These are phyloP conservation scores for Paulownia fortunei DNA, from an alignment of 257 asterid genomes.

Conservation along the genomic window DNA sequence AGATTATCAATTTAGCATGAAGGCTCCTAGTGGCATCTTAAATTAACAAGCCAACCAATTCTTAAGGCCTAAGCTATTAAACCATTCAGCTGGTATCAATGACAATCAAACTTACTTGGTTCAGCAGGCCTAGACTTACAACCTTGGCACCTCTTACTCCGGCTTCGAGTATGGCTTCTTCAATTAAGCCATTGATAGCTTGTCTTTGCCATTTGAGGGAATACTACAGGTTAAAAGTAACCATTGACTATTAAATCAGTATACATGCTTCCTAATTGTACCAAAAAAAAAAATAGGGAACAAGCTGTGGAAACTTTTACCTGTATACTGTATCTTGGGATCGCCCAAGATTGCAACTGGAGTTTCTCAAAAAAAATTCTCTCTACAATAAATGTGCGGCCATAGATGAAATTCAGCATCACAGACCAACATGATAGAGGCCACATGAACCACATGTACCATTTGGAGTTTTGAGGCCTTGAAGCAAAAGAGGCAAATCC, in stretches of 20 bases:
- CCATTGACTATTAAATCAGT: neutral
- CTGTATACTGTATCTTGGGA: conserved; percentile 60
- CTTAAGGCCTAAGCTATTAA: no score
- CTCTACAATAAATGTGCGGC: conserved; percentile 51
- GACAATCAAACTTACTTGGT: conserved; percentile 69
- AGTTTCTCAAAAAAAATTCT: conserved; percentile 50
- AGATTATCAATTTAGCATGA: neutral
- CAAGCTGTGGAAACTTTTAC: conserved; percentile 22
- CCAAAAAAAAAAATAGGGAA: neutral
- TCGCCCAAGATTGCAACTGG: conserved; percentile 57
- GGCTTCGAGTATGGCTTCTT: conserved; percentile 75
- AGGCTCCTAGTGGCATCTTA: no score
- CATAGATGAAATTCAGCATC: conserved; percentile 37
- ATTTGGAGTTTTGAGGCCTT: conserved; percentile 52
- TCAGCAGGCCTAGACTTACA: conserved; percentile 73
- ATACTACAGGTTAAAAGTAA: conserved; percentile 43
- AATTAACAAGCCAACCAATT: no score
- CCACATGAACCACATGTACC: conserved; percentile 59
- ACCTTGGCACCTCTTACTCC: conserved; percentile 67
- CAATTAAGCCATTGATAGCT: conserved; percentile 59
- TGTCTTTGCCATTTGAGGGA: conserved; percentile 53
- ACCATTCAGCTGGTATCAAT: no score
- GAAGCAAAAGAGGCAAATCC: conserved; percentile 68
- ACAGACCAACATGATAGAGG: conserved; percentile 52
- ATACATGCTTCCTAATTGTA: neutral